A percentile compares a stretch with the other conserved stretches of the same genome.
Conservation (phyloP, 768 basidiomycete species). For the button mushroom (Agaricus bisporus) region DNA sequence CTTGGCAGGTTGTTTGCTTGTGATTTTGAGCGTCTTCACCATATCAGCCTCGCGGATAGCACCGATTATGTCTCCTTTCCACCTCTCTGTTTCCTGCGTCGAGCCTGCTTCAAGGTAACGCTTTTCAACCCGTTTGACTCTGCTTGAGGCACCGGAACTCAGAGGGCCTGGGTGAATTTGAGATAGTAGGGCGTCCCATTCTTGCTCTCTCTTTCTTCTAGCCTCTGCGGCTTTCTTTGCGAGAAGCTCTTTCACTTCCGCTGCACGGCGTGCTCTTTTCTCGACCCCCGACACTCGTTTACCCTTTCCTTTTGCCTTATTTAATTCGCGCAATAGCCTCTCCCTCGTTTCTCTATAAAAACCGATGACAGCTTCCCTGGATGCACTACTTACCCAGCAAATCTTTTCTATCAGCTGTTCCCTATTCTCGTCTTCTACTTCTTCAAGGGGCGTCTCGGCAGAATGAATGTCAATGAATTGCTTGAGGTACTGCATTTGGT, state of each 20-base stretch:
- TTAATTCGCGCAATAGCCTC: slow-evolving; percentile 35
- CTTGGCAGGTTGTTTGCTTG: slow-evolving; percentile 13
- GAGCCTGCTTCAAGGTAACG: slow-evolving; percentile 57
- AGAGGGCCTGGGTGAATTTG: slow-evolving; percentile 50
- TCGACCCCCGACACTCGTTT: slow-evolving; percentile 23
- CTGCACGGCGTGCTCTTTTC: slow-evolving; percentile 28
- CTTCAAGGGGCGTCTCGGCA: slow-evolving; percentile 42
- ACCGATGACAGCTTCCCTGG: slow-evolving; percentile 36
- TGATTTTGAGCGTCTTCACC: slow-evolving; percentile 35
- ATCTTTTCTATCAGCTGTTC: slow-evolving; percentile 38
- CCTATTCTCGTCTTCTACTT: slow-evolving; percentile 29
- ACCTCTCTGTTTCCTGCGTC: slow-evolving; percentile 42
- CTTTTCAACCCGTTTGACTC: slow-evolving; percentile 47
- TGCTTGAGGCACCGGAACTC: slow-evolving; percentile 35
- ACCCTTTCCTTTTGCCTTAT: slow-evolving; percentile 32
- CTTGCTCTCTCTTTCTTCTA: slow-evolving; percentile 48
- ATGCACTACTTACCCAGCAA: slow-evolving; percentile 50
- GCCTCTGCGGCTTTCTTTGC: slow-evolving; percentile 64
- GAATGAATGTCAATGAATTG: slow-evolving; percentile 38
- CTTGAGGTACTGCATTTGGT: slow-evolving; percentile 61
- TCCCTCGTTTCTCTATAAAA: slow-evolving; percentile 37
- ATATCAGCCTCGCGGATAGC: slow-evolving; percentile 53
- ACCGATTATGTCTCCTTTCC: slow-evolving; percentile 56
- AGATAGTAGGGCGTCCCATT: slow-evolving; percentile 57
- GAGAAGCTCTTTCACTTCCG: slow-evolving; percentile 45